Evolutionary conservation across 208 protist species (phyloP).

Genomic region (Trichomonas vaginalis): DNA sequence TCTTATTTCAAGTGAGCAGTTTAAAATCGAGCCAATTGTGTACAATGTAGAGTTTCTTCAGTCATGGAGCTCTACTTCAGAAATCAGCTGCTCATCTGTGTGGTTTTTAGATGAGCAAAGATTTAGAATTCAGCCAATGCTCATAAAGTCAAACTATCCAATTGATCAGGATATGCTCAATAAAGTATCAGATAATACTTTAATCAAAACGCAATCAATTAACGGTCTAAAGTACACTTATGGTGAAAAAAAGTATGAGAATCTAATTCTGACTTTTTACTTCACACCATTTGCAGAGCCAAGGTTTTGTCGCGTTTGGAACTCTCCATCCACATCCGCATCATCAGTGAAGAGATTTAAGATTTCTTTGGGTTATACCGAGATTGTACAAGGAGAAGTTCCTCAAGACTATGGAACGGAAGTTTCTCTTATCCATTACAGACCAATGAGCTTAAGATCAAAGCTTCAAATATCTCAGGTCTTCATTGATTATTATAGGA

Average conservation of each 20-base stretch:
- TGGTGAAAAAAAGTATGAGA: neutral
- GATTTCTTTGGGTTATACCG: neutral
- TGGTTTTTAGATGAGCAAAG: neutral
- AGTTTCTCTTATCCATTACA: neutral
- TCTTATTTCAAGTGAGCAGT: too few species aligned
- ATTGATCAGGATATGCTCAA: neutral
- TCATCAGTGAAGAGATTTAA: neutral
- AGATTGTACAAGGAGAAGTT: neutral
- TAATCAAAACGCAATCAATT: neutral
- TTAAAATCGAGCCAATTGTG: neutral
- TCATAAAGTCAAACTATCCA: neutral
- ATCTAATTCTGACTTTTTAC: neutral
- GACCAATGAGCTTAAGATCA: neutral
- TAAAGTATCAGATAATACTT: neutral
- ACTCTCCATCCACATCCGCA: neutral
- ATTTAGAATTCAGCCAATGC: neutral
- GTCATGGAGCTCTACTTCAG: neutral
- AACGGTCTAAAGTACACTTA: neutral
- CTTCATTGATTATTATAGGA: neutral
- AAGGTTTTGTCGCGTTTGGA: neutral
- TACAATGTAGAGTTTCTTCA: neutral
- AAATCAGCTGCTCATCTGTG: neutral
- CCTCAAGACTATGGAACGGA: neutral
- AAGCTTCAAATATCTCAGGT: neutral
- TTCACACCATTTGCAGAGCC: neutral